These are phyloP conservation scores for Lathyrus aphaca DNA, from an alignment of 306 rosid genomes.

Conservation along the genomic window DNA sequence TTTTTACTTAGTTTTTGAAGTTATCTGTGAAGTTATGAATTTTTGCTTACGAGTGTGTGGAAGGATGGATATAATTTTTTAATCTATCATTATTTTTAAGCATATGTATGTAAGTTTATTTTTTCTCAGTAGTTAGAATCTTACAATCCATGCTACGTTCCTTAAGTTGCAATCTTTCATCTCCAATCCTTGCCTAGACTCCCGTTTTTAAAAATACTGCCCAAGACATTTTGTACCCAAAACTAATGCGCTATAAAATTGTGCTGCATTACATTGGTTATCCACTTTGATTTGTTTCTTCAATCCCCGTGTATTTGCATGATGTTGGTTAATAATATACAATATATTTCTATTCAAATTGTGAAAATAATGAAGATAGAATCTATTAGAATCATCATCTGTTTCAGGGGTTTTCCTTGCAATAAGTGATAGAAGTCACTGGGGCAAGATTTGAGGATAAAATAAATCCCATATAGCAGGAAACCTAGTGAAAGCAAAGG, in stretches of 20 bases:
- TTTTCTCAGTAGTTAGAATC: neutral
- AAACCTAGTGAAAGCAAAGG: neutral
- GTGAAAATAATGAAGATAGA: neutral
- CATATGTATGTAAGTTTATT: neutral
- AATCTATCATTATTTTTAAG: neutral
- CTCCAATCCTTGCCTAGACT: neutral
- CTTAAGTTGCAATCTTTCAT: neutral
- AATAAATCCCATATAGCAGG: neutral
- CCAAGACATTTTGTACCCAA: neutral
- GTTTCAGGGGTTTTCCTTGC: neutral
- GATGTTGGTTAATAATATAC: neutral
- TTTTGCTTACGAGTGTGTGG: neutral
- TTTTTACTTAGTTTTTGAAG: no score
- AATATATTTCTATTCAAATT: neutral
- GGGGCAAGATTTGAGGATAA: neutral
- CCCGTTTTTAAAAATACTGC: neutral
- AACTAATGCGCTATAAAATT: neutral
- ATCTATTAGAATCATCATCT: constrained; percentile 6
- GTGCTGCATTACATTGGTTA: neutral
- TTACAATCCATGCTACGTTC: neutral
- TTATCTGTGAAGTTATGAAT: no score
- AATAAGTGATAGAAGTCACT: neutral
- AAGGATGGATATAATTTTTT: neutral
- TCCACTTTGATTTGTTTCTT: constrained; percentile 1
- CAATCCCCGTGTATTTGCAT: neutral